These are phyloP conservation scores for Fusarium guadeloupense DNA, from an alignment of 2,329 filamentous ascomycete species.

Conservation along the genomic window DNA sequence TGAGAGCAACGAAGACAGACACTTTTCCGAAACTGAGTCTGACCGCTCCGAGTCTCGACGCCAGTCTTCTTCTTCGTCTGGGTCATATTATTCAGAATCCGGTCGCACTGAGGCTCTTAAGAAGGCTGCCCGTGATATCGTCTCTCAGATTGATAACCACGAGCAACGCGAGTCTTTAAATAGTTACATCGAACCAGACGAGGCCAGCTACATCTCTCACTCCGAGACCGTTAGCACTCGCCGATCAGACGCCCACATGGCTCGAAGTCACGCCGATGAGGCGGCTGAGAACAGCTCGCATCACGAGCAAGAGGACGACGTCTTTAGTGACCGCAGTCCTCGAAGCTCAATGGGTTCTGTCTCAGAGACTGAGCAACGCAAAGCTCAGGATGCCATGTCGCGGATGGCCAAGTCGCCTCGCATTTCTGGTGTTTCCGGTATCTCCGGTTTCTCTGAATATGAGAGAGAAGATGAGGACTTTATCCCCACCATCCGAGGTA, in stretches of 20 bases:
- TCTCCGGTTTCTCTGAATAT: constrained; percentile 63
- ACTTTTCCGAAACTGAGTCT: constrained; percentile 30
- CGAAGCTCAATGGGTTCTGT: constrained; percentile 66
- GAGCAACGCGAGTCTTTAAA: constrained; percentile 40
- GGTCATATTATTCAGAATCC: constrained; percentile 45
- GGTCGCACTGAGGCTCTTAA: constrained; percentile 63
- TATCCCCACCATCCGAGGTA: constrained; percentile 64
- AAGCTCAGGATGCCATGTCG: constrained; percentile 47
- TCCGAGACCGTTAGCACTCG: constrained; percentile 41
- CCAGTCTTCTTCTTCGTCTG: constrained; percentile 38
- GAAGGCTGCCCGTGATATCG: constrained; percentile 60
- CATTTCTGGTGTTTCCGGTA: constrained; percentile 62
- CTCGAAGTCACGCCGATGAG: constrained; percentile 40
- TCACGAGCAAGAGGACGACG: constrained; percentile 63
- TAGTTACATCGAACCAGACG: constrained; percentile 31
- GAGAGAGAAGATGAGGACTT: constrained; percentile 58
- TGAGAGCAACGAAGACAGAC: constrained; percentile 14
- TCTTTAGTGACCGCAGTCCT: constrained; percentile 67
- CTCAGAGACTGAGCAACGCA: constrained; percentile 48
- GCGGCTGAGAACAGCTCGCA: constrained; percentile 59
- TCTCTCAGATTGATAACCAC: constrained; percentile 57
- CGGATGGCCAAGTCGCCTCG: constrained; percentile 50
- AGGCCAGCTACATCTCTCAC: constrained; percentile 38
- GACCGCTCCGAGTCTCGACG: constrained; percentile 32
- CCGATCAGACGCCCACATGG: constrained; percentile 39